phyloP scores from a whole-genome alignment of 192 early-diverging fungal genomes.

The Coemansia brasiliensis region DNA sequence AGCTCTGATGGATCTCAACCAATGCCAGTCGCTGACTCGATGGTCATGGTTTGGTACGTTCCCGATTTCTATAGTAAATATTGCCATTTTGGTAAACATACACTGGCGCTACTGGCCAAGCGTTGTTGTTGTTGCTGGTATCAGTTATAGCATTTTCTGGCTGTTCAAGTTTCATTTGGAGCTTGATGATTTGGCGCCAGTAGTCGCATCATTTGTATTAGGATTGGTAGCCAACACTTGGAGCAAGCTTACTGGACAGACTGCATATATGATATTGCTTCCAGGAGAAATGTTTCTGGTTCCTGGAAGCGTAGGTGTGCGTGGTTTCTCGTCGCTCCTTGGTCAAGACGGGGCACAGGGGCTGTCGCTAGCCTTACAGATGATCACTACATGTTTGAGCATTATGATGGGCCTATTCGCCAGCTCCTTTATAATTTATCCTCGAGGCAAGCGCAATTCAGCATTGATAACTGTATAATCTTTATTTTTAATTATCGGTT shows the following conservation, averaged over 20 bases:
- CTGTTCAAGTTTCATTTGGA: slow-evolving; percentile 61
- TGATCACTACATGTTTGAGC: slow-evolving; percentile 63
- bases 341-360: slow-evolving; percentile 55
- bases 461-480: slow-evolving; percentile 44
- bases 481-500: slow-evolving; percentile 2
- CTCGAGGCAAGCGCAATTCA: slow-evolving; percentile 43
- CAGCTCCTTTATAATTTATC: slow-evolving; percentile 62
- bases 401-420: slow-evolving; percentile 72
- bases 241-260: slow-evolving; percentile 65
- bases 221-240: slow-evolving; percentile 79
- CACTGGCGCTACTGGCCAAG: slow-evolving; percentile 65
- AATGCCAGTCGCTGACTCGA: slow-evolving; percentile 41
- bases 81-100: slow-evolving; percentile 62
- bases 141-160: slow-evolving; percentile 65
- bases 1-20: slow-evolving; percentile 44
- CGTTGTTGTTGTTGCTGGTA: slow-evolving; percentile 64
- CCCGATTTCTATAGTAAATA: slow-evolving; percentile 53
- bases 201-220: slow-evolving; percentile 71
- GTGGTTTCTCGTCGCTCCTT: slow-evolving; percentile 61
- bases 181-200: slow-evolving; percentile 61
- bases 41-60: slow-evolving; percentile 61
- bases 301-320: slow-evolving; percentile 79
- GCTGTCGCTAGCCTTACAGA: slow-evolving; percentile 53
- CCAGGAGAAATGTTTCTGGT: slow-evolving; percentile 80
- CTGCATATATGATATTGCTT: slow-evolving; percentile 76